These are phyloP conservation scores for Tilletiaria anomala DNA, from an alignment of 1,284 basidiomycete species.

Conservation along the genomic window DNA sequence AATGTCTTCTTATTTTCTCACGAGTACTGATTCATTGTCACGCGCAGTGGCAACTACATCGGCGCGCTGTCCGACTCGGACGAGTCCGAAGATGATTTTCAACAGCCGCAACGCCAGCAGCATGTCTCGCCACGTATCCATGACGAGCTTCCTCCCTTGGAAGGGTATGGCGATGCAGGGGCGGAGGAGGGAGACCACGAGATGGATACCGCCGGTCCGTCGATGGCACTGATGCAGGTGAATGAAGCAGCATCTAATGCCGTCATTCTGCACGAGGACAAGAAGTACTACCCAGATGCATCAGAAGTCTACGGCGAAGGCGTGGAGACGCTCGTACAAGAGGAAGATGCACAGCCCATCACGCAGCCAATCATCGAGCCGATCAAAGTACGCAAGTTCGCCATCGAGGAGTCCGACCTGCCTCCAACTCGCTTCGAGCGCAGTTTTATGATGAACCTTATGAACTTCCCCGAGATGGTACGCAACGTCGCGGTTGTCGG, in stretches of 20 bases:
- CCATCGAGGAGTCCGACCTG: conserved; percentile 44
- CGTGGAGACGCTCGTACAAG: conserved; percentile 92
- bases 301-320: conserved; percentile 80
- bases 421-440: conserved; percentile 26
- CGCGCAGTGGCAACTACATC: conserved; percentile 32
- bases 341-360: conserved; percentile 91
- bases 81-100: conserved; percentile 9
- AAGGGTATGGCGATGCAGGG: conserved; percentile 61
- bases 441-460: conserved; percentile 83
- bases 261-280: conserved; percentile 87
- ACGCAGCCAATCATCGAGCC: conserved; percentile 91
- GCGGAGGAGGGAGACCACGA: conserved; percentile 45
- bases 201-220: conserved; percentile 2
- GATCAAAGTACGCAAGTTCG: conserved; percentile 81
- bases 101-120: conserved; percentile 1
- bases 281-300: conserved; percentile 92
- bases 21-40: background rate
- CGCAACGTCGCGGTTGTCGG: conserved; percentile 50
- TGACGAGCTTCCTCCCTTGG: conserved; percentile 46
- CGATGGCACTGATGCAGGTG: conserved; percentile 26
- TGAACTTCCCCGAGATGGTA: conserved; percentile 82
- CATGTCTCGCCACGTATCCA: conserved; percentile 5
- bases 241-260: conserved; percentile 53
- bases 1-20: background rate
- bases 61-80: conserved; percentile 37